Evolutionary conservation across 768 basidiomycete species (phyloP).

Genomic region (Russula vinacea): DNA sequence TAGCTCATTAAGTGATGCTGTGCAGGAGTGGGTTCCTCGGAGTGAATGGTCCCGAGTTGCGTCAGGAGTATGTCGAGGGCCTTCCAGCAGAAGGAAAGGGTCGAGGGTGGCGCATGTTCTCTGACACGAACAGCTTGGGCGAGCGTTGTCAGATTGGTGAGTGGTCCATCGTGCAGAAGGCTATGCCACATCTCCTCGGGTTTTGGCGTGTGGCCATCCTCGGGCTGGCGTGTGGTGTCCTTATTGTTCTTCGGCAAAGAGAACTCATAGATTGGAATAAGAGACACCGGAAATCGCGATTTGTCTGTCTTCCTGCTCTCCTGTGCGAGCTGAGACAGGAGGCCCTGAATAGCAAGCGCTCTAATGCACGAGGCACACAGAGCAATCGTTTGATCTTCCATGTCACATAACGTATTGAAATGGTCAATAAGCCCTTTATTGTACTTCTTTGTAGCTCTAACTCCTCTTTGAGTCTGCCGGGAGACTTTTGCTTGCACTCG

Average conservation of each 20-base stretch:
- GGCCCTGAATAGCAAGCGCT: constrained; percentile 4
- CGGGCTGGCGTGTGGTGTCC: no score
- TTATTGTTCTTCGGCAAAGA: background rate
- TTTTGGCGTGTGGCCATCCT: no score
- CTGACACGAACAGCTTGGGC: background rate
- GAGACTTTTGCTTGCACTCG: background rate
- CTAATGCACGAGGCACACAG: constrained; percentile 15
- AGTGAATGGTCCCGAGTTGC: background rate
- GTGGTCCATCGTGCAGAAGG: constrained; percentile 13
- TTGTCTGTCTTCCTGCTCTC: background rate
- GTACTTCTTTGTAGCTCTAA: background rate
- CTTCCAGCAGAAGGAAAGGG: constrained; percentile 18
- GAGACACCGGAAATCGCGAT: background rate
- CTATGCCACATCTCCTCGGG: background rate
- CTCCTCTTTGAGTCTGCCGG: background rate
- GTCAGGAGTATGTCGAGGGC: constrained; percentile 12
- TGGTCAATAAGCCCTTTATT: background rate
- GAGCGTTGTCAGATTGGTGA: constrained; percentile 10
- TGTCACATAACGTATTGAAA: background rate
- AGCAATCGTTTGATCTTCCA: background rate
- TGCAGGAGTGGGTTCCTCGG: background rate
- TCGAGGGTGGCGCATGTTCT: background rate
- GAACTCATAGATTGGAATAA: constrained; percentile 1
- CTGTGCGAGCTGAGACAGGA: background rate
- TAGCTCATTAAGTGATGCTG: background rate